Evolutionary conservation across 1,284 basidiomycete genomes (phyloP), one percentile per base, ranked within the genome.

Genomic region (Phylloboletellus chloephorus): DNA sequence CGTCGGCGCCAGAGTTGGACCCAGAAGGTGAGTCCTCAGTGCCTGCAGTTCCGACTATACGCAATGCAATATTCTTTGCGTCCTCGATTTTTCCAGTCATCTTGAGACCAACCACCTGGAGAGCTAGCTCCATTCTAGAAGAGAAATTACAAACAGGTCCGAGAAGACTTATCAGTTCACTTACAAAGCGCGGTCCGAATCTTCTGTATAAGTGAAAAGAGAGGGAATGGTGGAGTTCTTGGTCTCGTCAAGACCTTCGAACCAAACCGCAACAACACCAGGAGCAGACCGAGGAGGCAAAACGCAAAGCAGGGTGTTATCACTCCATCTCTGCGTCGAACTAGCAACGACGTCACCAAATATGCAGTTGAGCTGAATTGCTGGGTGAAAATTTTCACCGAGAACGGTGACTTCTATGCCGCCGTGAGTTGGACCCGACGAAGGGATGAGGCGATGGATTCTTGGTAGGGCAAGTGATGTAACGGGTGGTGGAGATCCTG

Each of bases 31-130:
- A 63, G 41, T 67, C 65, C 43, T 80, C 76, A 22, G 64, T 60
- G 25, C 72, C 74, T 12, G 78, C 67, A 41, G 72, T 79, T 25
- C 81, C 78, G 29, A 89, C 82, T 49, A 88, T 89, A 31, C 85
- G 76, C 76, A 88, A 80, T 15, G 93, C 93, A 30, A 95, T 86
- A 50, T 92, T 88, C 62, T 88, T 84, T 3, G 92, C 89, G 44
- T 93, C 88, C 54, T 95, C 89, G 39, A 95, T 83, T 58, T 91
- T 88, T 26, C 93, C 93, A 0, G 91, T 96, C 89, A 96, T 94
- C 69, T 95, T 93, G 49, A 96, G 68, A 2, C 93, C 93, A 19
- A 97, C 91, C 7, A 96, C 91, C 59, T 95, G 91, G 6, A 97
- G 69, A 35, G 93, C 93, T 41, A 96, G 76, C 61, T 96, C 93